These are phyloP conservation scores for Hanseniaspora taiwanica DNA, from an alignment of 805 yeast genomes.

Conservation along the genomic window DNA sequence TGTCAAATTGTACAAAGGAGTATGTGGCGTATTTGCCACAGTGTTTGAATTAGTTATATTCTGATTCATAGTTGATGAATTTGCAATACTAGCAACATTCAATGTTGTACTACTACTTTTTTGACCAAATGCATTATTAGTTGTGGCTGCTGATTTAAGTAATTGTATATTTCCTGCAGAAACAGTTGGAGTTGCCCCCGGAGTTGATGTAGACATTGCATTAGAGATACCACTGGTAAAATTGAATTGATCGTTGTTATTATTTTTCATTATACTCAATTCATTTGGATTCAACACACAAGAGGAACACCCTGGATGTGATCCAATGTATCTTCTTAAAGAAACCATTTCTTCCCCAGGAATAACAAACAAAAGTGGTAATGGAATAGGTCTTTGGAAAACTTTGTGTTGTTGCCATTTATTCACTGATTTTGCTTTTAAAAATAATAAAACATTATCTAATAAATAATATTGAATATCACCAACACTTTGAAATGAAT, in stretches of 20 bases:
- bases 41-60: background rate
- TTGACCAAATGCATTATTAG: background rate
- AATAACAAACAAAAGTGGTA: slow-evolving; percentile 61
- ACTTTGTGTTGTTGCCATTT: slow-evolving; percentile 88
- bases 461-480: slow-evolving; percentile 77
- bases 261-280: background rate
- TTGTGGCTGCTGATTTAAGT: background rate
- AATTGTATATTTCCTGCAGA: too few species aligned
- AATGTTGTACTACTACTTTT: background rate
- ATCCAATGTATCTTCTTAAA: slow-evolving; percentile 30
- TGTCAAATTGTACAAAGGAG: background rate
- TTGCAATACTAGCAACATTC: background rate
- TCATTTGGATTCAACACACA: slow-evolving; percentile 16
- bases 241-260: slow-evolving; percentile 4
- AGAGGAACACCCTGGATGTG: slow-evolving; percentile 21
- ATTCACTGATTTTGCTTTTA: slow-evolving; percentile 72
- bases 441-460: slow-evolving; percentile 79
- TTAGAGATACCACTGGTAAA: slow-evolving; percentile 5
- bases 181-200: background rate
- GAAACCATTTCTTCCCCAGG: slow-evolving; percentile 59
- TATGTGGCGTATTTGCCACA: background rate
- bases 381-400: slow-evolving; percentile 75
- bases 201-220: slow-evolving; percentile 1
- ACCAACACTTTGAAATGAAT: slow-evolving; percentile 25
- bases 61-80: background rate